phyloP scores from a whole-genome alignment of 2,329 filamentous ascomycete genomes.

The Aaosphaeria pasadenensis region DNA sequence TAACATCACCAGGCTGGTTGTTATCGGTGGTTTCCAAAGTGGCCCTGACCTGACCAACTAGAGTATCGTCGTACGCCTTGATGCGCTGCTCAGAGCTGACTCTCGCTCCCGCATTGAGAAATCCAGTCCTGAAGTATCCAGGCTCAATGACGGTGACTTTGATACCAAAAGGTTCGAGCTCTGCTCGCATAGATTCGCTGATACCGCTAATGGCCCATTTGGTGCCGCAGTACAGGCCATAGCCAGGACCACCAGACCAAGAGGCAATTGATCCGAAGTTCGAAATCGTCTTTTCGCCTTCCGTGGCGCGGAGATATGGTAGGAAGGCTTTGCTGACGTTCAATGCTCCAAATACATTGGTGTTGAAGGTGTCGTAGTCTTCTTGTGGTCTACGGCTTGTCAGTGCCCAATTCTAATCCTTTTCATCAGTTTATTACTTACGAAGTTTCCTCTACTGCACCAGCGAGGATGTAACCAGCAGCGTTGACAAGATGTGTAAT shows the following conservation, averaged over 20 bases:
- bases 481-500: constrained; percentile 50
- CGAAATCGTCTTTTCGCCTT: constrained; percentile 42
- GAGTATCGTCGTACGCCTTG: constrained; percentile 31
- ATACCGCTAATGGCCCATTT: constrained; percentile 47
- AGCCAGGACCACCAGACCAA: constrained; percentile 37
- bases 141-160: constrained; percentile 47
- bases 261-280: constrained; percentile 49
- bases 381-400: constrained; percentile 33
- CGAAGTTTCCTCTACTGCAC: constrained; percentile 46
- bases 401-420: constrained; percentile 22
- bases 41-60: constrained; percentile 30
- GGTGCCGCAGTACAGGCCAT: constrained; percentile 45
- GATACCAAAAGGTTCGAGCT: constrained; percentile 47
- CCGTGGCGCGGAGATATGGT: constrained; percentile 45
- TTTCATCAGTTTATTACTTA: constrained; percentile 12
- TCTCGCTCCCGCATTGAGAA: constrained; percentile 32
- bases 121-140: constrained; percentile 51
- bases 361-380: constrained; percentile 45
- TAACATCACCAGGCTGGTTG: constrained; percentile 55
- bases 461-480: constrained; percentile 44
- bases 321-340: constrained; percentile 50
- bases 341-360: constrained; percentile 54
- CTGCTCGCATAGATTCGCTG: constrained; percentile 42
- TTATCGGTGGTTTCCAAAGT: constrained; percentile 39
- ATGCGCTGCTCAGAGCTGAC: constrained; percentile 14